These are phyloP conservation scores for Phytophthora parvispora DNA, from an alignment of 352 stramenopile species.

Conservation along the genomic window DNA sequence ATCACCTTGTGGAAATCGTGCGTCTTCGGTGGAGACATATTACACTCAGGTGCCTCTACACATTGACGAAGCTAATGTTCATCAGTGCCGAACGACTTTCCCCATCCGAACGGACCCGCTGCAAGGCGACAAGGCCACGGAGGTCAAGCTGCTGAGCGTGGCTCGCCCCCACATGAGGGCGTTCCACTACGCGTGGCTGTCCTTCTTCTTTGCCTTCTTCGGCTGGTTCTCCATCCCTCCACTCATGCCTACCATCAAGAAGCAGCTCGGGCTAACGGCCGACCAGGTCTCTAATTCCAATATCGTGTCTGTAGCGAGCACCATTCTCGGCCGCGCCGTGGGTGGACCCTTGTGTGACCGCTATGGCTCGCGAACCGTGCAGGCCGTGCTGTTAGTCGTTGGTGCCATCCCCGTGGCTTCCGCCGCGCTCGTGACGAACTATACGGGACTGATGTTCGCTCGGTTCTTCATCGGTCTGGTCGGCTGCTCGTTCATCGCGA, in stretches of 20 bases:
- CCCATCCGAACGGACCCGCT: slow-evolving; percentile 44
- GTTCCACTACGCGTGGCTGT: slow-evolving; percentile 95
- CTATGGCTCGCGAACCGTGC: slow-evolving; percentile 90
- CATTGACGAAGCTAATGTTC: slow-evolving; percentile 49
- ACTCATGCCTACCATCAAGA: slow-evolving; percentile 93
- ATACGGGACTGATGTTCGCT: slow-evolving; percentile 78
- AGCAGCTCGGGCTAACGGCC: slow-evolving; percentile 83
- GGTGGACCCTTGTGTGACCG: slow-evolving; percentile 94
- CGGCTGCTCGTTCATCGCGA: slow-evolving; percentile 95
- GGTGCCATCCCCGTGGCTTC: slow-evolving; percentile 89
- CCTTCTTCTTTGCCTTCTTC: slow-evolving; percentile 97
- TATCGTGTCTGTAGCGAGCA: slow-evolving; percentile 91
- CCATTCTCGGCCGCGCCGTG: slow-evolving; percentile 92
- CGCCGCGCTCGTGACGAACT: slow-evolving; percentile 85
- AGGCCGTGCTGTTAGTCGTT: slow-evolving; percentile 79
- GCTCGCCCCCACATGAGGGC: slow-evolving; percentile 92
- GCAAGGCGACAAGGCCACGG: slow-evolving; percentile 40
- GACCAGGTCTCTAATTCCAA: slow-evolving; percentile 93
- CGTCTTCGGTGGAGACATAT: no score
- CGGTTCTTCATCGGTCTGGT: slow-evolving; percentile 96
- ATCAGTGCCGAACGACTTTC: slow-evolving; percentile 55
- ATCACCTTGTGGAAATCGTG: no score
- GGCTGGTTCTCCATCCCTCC: slow-evolving; percentile 96
- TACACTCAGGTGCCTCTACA: no score
- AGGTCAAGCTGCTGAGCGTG: slow-evolving; percentile 45